A percentile compares a stretch with the other conserved stretches of the same genome.
Conservation (phyloP, 2,329 filamentous ascomycete species). For the Penicillium sp. region DNA sequence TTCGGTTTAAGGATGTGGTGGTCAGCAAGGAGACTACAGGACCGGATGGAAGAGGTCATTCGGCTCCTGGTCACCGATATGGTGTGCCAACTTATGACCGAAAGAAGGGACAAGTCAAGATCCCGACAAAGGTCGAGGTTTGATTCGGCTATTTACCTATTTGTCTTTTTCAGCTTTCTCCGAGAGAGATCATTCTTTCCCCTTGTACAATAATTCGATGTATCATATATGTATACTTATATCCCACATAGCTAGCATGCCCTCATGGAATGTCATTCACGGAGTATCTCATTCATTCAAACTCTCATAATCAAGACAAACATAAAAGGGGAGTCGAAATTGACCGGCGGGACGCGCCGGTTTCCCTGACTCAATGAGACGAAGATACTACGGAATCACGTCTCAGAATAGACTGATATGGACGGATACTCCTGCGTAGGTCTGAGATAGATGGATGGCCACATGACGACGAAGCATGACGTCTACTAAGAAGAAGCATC, state of each 20-base stretch:
- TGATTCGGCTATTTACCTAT: slow-evolving; percentile 26
- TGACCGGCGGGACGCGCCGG: no score
- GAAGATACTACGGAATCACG: no score
- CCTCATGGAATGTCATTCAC: not conserved
- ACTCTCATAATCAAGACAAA: no score
- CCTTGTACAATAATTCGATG: not conserved
- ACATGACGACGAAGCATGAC: no score
- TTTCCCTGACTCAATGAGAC: not conserved
- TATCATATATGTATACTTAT: slow-evolving; percentile 7
- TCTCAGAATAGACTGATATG: no score
- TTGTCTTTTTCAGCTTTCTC: not conserved
- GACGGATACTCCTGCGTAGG: no score
- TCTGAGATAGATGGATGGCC: no score
- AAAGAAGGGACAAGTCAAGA: slow-evolving; percentile 61
- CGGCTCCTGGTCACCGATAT: slow-evolving; percentile 57
- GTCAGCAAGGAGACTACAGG: slow-evolving; percentile 55
- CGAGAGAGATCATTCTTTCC: not conserved
- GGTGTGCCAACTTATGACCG: slow-evolving; percentile 60
- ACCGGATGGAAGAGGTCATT: slow-evolving; percentile 49
- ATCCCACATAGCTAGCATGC: not conserved
- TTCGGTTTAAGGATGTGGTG: slow-evolving; percentile 53
- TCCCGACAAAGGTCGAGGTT: slow-evolving; percentile 56
- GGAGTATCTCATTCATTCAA: not conserved
- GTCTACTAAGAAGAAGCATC: not conserved
- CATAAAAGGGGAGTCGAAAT: no score